These are phyloP conservation scores for Trypanosoma theileri DNA, from an alignment of 208 protist species.

Conservation along the genomic window DNA sequence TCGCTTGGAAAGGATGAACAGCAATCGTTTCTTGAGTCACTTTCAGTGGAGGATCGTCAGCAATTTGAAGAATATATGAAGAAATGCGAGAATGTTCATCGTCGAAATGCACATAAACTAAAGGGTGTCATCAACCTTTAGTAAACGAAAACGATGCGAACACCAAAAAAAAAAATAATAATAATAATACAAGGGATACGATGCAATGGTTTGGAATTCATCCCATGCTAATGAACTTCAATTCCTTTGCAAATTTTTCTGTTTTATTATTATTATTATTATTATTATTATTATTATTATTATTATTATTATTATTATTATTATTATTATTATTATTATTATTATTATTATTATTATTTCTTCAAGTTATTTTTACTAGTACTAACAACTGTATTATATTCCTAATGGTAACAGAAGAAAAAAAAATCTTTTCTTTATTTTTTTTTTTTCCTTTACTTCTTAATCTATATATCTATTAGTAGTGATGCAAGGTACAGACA, in stretches of 20 bases:
- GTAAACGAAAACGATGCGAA: conserved; percentile 8
- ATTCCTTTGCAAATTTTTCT: too few relatives aligned
- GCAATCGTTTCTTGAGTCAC: conserved; percentile 39
- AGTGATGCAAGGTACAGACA: conserved; percentile 2
- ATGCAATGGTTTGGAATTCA: too few relatives aligned
- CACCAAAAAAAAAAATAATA: conserved; percentile 2
- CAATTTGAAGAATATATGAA: conserved; percentile 78
- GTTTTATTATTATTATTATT: too few relatives aligned
- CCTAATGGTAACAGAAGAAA: too few relatives aligned
- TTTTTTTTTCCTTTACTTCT: neutral
- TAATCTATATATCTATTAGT: conserved; percentile 10
- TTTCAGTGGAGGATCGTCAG: conserved; percentile 47
- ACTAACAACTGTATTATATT: too few relatives aligned
- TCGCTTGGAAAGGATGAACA: conserved; percentile 51
- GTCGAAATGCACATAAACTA: conserved; percentile 91
- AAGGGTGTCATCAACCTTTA: conserved; percentile 70
- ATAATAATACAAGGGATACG: neutral
- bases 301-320: too few relatives aligned
- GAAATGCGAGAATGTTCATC: conserved; percentile 82
- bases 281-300: too few relatives aligned
- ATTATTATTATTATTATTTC: too few relatives aligned
- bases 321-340: too few relatives aligned
- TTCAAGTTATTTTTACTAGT: too few relatives aligned
- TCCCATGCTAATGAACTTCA: too few relatives aligned
- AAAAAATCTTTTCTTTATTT: neutral